Evolutionary conservation across 257 asterid genomes (phyloP).

Genomic region (Ocimum tenuiflorum): DNA sequence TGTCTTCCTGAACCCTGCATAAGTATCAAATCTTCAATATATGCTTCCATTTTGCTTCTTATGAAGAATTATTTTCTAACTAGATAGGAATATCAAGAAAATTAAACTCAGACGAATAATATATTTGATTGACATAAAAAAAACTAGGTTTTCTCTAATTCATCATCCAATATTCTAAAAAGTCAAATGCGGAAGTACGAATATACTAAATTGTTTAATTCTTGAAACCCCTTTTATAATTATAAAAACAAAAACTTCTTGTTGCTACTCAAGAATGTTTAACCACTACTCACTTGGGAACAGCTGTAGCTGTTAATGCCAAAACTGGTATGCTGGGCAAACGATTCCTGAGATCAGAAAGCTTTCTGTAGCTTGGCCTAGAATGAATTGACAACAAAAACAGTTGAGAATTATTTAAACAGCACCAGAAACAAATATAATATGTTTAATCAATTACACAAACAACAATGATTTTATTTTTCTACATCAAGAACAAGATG

Average conservation of each 20-base stretch:
- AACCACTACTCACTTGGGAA: slow-evolving; percentile 70
- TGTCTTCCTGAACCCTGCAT: slow-evolving; percentile 95
- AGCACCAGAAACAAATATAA: not conserved
- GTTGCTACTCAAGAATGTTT: slow-evolving; percentile 14
- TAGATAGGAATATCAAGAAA: slow-evolving; percentile 1
- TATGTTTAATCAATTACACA: not conserved
- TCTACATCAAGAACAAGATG: too few relatives aligned
- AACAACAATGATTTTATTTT: not conserved
- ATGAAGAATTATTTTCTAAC: not conserved
- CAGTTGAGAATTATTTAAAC: slow-evolving; percentile 7
- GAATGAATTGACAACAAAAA: slow-evolving; percentile 20
- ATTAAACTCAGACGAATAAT: slow-evolving; percentile 13
- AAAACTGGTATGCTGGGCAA: slow-evolving; percentile 70
- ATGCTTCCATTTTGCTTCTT: slow-evolving; percentile 5
- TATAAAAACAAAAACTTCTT: not conserved
- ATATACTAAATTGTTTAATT: slow-evolving; percentile 3
- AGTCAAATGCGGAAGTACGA: not conserved
- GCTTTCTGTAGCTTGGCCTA: slow-evolving; percentile 98
- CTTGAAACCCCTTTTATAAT: not conserved
- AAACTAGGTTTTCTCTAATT: not conserved
- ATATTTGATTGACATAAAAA: not conserved
- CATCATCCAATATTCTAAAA: not conserved
- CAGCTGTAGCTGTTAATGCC: slow-evolving; percentile 98
- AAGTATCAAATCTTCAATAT: slow-evolving; percentile 16
- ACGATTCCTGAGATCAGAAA: slow-evolving; percentile 63